Evolutionary conservation across 2,329 filamentous ascomycete species (phyloP).

Genomic region (Paramyrothecium roridum): DNA sequence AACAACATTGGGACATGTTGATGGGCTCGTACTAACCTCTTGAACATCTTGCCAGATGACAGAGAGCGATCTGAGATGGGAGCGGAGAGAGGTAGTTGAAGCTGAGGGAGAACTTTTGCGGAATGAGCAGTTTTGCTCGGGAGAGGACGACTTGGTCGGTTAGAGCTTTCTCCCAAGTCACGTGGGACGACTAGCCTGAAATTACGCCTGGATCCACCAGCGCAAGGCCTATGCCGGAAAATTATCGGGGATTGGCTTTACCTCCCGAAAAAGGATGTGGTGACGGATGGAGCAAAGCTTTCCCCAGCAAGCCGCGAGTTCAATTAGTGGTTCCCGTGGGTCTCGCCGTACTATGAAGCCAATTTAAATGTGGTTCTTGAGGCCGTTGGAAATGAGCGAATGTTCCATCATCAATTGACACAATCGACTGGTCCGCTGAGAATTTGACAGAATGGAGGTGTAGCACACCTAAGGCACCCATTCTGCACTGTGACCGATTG

Average conservation of each 20-base stretch:
- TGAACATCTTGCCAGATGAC: slow-evolving; percentile 76
- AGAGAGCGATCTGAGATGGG: slow-evolving; percentile 60
- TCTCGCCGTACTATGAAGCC: no score
- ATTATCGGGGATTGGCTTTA: slow-evolving; percentile 17
- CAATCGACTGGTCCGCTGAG: neutral
- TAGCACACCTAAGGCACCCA: neutral
- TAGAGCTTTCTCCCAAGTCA: slow-evolving; percentile 39
- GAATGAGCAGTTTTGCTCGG: slow-evolving; percentile 47
- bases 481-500: no score
- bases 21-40: slow-evolving; percentile 61
- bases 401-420: neutral
- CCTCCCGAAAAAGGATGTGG: neutral
- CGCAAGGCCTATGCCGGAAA: slow-evolving; percentile 23
- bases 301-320: neutral
- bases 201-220: slow-evolving; percentile 15
- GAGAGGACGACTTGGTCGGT: slow-evolving; percentile 37
- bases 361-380: no score
- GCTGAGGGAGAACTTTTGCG: slow-evolving; percentile 45
- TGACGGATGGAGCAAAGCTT: neutral
- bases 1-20: slow-evolving; percentile 22
- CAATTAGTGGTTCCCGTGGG: neutral
- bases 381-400: no score
- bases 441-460: neutral
- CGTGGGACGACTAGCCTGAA: slow-evolving; percentile 31
- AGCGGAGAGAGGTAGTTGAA: slow-evolving; percentile 54